Base-by-base conservation (phyloP, 352 stramenopile species). In the Globisporangium camurandrum region DNA sequence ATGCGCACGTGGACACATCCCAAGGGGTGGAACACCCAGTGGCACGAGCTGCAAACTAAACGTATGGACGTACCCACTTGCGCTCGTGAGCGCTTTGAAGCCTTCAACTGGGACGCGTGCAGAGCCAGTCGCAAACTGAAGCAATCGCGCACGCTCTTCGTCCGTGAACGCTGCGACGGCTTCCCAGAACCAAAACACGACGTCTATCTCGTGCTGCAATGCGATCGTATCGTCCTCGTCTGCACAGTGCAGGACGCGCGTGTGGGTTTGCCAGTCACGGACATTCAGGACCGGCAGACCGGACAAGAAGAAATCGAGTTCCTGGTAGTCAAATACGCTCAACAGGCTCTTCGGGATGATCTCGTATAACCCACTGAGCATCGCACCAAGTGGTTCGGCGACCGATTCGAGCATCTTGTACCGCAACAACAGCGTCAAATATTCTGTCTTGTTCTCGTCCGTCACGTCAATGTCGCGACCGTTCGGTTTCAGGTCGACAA, bases 51-150 rank as follows among this genome's bases (percentile, higher is more conserved):
- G 79, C 36, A 95, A 54, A 28, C 77, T 89, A 49, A 95, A 95
- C 11, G 57, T 61, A 50, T 92, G 76, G 22, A 90, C 78, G 47
- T 88, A 86, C 7, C 84, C 84, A 37, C 82, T 90, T 4, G 75
- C 77, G 49, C 82, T 92, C 17, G 69, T 91, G 17, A 95, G 69
- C 1, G 73, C 77, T 50, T 72, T 78, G 55, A 95, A 95, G 0
- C 78, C 77, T 48, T 93, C 78, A 6, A 95, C 80, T 17, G 81
- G 78, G 4, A 99, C 95, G 49, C 97, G 97, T 8, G 85, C 96
- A 17, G 90, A 98, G 1, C 96, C 96, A 0, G 95, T 99, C 6
- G 97, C 88, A 70, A 98, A 99, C 61, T 98, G 95, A 20, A 99
- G 69, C 59, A 99, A 86, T 14, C 93, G 74, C 34, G 96, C 96